A percentile compares a stretch with the other conserved stretches of the same genome.
Conservation (phyloP, 768 basidiomycete species). For the Pluteus cervinus region DNA sequence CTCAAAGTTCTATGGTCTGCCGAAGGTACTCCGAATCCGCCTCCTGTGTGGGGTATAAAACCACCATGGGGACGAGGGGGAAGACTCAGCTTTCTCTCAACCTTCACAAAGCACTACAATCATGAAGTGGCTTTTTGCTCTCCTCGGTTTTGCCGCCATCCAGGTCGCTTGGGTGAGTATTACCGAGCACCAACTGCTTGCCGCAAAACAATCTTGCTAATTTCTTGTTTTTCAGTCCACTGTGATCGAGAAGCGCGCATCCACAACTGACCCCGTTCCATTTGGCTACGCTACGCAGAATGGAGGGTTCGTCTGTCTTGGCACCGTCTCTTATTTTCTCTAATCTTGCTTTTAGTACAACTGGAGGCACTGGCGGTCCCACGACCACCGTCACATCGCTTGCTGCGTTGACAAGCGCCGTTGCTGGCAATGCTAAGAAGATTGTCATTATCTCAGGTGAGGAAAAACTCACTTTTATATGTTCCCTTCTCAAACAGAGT, state of each 20-base stretch:
- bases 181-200: background rate
- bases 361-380: slow-evolving; percentile 37
- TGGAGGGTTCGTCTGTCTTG: slow-evolving; percentile 22
- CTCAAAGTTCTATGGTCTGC: too few species aligned
- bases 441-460: slow-evolving; percentile 38
- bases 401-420: slow-evolving; percentile 33
- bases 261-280: slow-evolving; percentile 29
- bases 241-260: slow-evolving; percentile 27
- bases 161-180: slow-evolving; percentile 21
- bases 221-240: slow-evolving; percentile 10
- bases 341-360: slow-evolving; percentile 22
- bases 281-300: slow-evolving; percentile 34
- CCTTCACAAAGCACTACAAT: too few species aligned
- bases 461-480: background rate
- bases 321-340: background rate
- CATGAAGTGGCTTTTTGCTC: slow-evolving; percentile 30
- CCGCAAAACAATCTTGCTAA: slow-evolving; percentile 2
- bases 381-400: slow-evolving; percentile 38
- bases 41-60: too few species aligned
- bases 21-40: too few species aligned
- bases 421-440: slow-evolving; percentile 33
- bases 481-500: background rate
- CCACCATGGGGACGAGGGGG: too few species aligned
- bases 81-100: too few species aligned
- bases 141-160: slow-evolving; percentile 24